Base-by-base conservation (phyloP, 768 basidiomycete species). In the Collybia sp. region DNA sequence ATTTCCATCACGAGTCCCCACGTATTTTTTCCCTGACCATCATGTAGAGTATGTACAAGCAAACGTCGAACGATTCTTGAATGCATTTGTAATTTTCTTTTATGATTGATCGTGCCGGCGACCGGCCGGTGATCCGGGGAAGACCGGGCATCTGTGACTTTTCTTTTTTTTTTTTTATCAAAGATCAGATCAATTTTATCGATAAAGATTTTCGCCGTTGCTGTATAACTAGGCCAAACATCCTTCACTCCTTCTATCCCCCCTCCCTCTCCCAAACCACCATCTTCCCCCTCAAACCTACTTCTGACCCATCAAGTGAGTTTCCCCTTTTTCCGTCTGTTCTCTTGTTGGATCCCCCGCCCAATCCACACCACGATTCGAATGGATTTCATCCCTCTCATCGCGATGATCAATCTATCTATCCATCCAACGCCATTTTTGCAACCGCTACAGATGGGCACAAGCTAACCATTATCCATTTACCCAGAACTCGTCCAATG, bases 401-500 rank as follows among this genome's bases (percentile, higher is more conserved):
- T 48, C 41, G 30, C 58, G 61, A 65, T 68, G 60, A 42, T 42
- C 42, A 48, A 48, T 58, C n/a, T n/a, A n/a, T 43, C 43, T 45
- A 33, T 48, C 51, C 44, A 51, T 48, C 46, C 50, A 42, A 51
- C 46, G 47, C 42, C 46, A 44, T 42, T 46, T 55, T 53, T 54
- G 33, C 60, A 57, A 66, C 66, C 54, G 51, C 12, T 34, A 12
- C 32, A 17, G 56, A 49, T 61, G 70, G 42, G 67, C 64, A 37
- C 35, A 18, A 37, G 51, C 45, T 45, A 48, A 16, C 12, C 48
- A 41, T 49, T 44, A 31, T 25, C 25, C 8, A 8, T 25, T 43
- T 17, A 45, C 55, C 78, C 77, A 79, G 80, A 67, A 69, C 69
- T 65, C 58, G 61, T 58, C 83, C 82, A 83, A 93, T 92, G 92